Conservation (phyloP, 305 asterid genomes). For the Striga hermonthica region DNA sequence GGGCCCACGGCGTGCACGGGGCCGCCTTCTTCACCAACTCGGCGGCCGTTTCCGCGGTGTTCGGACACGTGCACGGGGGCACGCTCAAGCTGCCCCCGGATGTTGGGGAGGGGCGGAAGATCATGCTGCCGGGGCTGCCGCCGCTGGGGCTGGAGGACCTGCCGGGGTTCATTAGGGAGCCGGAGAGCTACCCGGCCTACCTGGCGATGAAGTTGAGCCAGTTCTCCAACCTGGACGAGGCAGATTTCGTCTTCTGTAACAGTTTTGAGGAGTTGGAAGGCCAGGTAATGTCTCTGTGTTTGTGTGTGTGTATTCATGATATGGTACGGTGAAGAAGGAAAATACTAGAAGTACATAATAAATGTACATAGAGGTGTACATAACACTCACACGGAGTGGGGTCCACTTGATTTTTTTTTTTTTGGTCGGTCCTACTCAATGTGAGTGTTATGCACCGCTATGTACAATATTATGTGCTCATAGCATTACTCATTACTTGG, state of each 20-base stretch:
- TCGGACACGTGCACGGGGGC: constrained; percentile 46
- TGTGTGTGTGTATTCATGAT: not conserved
- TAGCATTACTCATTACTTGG: too few relatives aligned
- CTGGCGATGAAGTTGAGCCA: constrained; percentile 59
- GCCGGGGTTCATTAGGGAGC: constrained; percentile 57
- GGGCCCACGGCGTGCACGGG: constrained; percentile 39
- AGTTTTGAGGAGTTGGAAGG: constrained; percentile 48
- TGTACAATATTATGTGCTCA: too few relatives aligned
- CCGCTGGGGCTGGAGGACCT: constrained; percentile 43
- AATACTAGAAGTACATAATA: too few relatives aligned
- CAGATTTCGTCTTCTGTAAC: constrained; percentile 57
- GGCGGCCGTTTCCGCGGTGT: constrained; percentile 50
- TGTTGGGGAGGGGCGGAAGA: constrained; percentile 29
- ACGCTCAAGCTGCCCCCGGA: constrained; percentile 46
- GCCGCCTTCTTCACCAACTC: constrained; percentile 71
- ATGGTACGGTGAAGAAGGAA: too few relatives aligned
- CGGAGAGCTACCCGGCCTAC: constrained; percentile 63
- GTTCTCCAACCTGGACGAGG: constrained; percentile 46
- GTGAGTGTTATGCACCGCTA: too few relatives aligned
- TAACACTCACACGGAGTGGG: too few relatives aligned
- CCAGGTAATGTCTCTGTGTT: constrained; percentile 35
- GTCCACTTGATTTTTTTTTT: too few relatives aligned
- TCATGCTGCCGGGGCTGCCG: constrained; percentile 59
- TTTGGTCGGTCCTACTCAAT: too few relatives aligned
- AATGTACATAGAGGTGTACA: too few relatives aligned